A percentile compares a stretch with the other conserved stretches of the same genome.
phyloP scores from a whole-genome alignment of 257 asterid species.

The Eustoma russellianum region DNA sequence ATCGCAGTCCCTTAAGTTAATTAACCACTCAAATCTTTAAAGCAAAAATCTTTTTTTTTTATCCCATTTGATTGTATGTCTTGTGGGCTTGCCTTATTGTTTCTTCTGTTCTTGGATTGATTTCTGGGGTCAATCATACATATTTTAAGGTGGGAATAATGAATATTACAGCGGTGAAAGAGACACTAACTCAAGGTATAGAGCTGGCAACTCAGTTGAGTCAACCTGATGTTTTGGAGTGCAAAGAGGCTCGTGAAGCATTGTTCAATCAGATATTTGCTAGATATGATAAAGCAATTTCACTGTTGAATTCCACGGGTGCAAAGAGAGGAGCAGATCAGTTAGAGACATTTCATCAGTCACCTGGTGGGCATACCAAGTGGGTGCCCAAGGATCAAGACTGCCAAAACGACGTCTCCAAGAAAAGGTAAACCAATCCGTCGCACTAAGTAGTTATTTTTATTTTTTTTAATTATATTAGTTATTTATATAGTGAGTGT shows the following conservation, averaged over 20 bases:
- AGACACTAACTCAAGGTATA: conserved; percentile 45
- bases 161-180: conserved; percentile 18
- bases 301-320: conserved; percentile 27
- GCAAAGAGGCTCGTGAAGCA: conserved; percentile 22
- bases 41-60: background rate
- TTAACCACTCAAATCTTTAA: background rate
- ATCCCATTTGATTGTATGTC: background rate
- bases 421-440: conserved; percentile 25
- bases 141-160: conserved; percentile 33
- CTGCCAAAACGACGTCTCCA: conserved; percentile 20
- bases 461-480: no score
- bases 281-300: conserved; percentile 55
- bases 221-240: conserved; percentile 24
- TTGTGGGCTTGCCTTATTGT: background rate
- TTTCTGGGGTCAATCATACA: background rate
- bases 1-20: no score
- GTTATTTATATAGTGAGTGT: no score
- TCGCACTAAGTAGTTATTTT: no score
- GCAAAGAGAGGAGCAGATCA: conserved; percentile 12
- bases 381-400: conserved; percentile 15
- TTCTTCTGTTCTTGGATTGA: background rate
- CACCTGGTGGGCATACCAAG: conserved; percentile 24
- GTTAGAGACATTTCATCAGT: conserved; percentile 13
- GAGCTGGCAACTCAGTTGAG: conserved; percentile 58
- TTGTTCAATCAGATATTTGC: conserved; percentile 45